A percentile compares a stretch with the other conserved stretches of the same genome.
Evolutionary conservation across 495 filamentous ascomycete species (phyloP).

Genomic region (Apodospora peruviana): DNA sequence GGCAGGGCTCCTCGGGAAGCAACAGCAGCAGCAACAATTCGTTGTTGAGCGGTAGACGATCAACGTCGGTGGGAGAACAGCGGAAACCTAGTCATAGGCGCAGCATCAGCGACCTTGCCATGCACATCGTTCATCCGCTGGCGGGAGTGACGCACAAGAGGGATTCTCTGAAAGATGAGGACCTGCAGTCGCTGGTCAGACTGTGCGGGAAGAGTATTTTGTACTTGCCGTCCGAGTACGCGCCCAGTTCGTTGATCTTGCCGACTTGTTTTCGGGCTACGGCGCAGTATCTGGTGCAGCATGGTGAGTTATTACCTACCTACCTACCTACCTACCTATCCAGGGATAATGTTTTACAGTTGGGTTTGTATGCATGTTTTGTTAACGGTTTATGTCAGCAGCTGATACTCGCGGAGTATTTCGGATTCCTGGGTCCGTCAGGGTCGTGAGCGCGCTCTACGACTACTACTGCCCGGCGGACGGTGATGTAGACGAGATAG

Average conservation of each 20-base stretch:
- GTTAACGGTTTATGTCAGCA: too few species aligned
- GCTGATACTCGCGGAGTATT: slow-evolving; percentile 55
- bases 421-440: slow-evolving; percentile 55
- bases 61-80: slow-evolving; percentile 15
- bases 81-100: slow-evolving; percentile 31
- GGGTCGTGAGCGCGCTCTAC: slow-evolving; percentile 51
- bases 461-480: slow-evolving; percentile 54
- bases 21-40: slow-evolving; percentile 12
- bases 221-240: slow-evolving; percentile 59
- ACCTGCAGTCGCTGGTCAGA: slow-evolving; percentile 60
- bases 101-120: slow-evolving; percentile 46
- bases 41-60: not conserved
- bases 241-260: slow-evolving; percentile 56
- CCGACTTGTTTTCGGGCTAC: slow-evolving; percentile 74
- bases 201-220: slow-evolving; percentile 68
- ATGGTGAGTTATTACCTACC: slow-evolving; percentile 46
- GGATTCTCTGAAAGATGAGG: slow-evolving; percentile 55
- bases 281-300: slow-evolving; percentile 56
- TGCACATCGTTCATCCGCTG: slow-evolving; percentile 39
- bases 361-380: too few species aligned
- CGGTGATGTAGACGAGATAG: slow-evolving; percentile 38
- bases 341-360: slow-evolving; percentile 15
- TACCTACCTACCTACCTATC: not conserved
- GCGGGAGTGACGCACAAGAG: slow-evolving; percentile 31
- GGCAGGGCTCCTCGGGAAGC: slow-evolving; percentile 20